A percentile compares a stretch with the other conserved stretches of the same genome.
Conservation (phyloP, 805 yeast species). For the Lipomyces orientalis region DNA sequence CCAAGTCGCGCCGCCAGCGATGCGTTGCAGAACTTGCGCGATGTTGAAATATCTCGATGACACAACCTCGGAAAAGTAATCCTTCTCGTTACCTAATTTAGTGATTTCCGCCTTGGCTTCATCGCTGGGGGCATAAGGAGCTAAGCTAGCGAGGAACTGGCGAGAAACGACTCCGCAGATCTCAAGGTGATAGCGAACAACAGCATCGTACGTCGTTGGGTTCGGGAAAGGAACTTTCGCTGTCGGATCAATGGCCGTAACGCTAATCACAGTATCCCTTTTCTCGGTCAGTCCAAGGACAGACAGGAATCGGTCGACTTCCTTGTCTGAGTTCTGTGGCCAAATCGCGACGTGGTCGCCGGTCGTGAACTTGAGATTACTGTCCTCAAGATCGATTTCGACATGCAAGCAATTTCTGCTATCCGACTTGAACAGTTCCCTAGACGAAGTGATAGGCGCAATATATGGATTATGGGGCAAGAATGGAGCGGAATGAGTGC, state of each 20-base stretch:
- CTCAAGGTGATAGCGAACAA: slow-evolving; percentile 84
- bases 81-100: slow-evolving; percentile 69
- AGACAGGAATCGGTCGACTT: slow-evolving; percentile 66
- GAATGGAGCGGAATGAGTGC: slow-evolving; percentile 60
- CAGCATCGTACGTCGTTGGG: slow-evolving; percentile 87
- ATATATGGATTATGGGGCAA: slow-evolving; percentile 81
- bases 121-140: slow-evolving; percentile 79
- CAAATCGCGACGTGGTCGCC: slow-evolving; percentile 96
- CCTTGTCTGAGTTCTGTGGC: slow-evolving; percentile 86
- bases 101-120: slow-evolving; percentile 57
- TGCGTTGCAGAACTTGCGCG: slow-evolving; percentile 69
- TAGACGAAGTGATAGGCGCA: slow-evolving; percentile 65
- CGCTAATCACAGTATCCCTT: slow-evolving; percentile 61
- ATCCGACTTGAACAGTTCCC: slow-evolving; percentile 69
- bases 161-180: slow-evolving; percentile 93
- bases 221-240: slow-evolving; percentile 52
- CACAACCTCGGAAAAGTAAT: slow-evolving; percentile 67
- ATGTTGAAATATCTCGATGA: slow-evolving; percentile 67
- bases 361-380: slow-evolving; percentile 83
- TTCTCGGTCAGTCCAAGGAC: slow-evolving; percentile 65
- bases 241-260: slow-evolving; percentile 68
- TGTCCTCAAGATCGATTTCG: slow-evolving; percentile 79
- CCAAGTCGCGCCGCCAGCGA: slow-evolving; percentile 78
- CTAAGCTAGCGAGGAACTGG: slow-evolving; percentile 73
- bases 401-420: slow-evolving; percentile 84